These are phyloP conservation scores for Aspergillus sergii DNA, from an alignment of 2,329 filamentous ascomycete genomes.

Conservation along the genomic window DNA sequence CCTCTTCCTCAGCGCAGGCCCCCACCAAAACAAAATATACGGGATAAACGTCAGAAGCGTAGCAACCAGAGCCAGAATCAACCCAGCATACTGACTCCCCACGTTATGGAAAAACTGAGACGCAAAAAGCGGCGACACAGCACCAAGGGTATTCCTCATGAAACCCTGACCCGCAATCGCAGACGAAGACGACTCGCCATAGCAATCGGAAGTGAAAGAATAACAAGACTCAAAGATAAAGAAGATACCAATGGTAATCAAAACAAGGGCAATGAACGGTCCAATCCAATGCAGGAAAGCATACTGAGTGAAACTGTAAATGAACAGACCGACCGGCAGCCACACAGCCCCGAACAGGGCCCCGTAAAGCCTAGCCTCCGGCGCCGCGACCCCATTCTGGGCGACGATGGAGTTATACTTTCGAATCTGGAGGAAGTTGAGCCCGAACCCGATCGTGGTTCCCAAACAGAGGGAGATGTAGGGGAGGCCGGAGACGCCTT, in stretches of 20 bases:
- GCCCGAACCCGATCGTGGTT: slow-evolving; percentile 51
- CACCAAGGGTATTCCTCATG: slow-evolving; percentile 57
- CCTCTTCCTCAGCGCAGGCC: slow-evolving; percentile 31
- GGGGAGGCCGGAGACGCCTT: slow-evolving; percentile 53
- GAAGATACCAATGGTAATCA: slow-evolving; percentile 57
- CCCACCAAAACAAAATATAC: slow-evolving; percentile 33
- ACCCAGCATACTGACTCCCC: slow-evolving; percentile 55
- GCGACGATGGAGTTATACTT: slow-evolving; percentile 51
- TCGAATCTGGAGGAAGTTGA: slow-evolving; percentile 55
- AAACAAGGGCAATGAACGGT: slow-evolving; percentile 52
- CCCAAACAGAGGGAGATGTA: slow-evolving; percentile 56
- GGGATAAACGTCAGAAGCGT: slow-evolving; percentile 38
- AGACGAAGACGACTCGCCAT: slow-evolving; percentile 45
- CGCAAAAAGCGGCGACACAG: slow-evolving; percentile 56
- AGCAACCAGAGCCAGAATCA: slow-evolving; percentile 52
- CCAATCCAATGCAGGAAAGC: slow-evolving; percentile 53
- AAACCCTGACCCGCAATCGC: slow-evolving; percentile 55
- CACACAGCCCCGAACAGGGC: slow-evolving; percentile 52
- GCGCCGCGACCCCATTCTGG: slow-evolving; percentile 36
- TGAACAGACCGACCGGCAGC: slow-evolving; percentile 54
- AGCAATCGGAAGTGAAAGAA: slow-evolving; percentile 57
- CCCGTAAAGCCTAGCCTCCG: slow-evolving; percentile 53
- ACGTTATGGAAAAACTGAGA: slow-evolving; percentile 57
- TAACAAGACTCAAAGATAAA: slow-evolving; percentile 50
- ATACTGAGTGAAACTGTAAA: slow-evolving; percentile 59